These are phyloP conservation scores for Pseudopyrenochaeta lycopersici DNA, from an alignment of 2,329 filamentous ascomycete species.

Conservation along the genomic window DNA sequence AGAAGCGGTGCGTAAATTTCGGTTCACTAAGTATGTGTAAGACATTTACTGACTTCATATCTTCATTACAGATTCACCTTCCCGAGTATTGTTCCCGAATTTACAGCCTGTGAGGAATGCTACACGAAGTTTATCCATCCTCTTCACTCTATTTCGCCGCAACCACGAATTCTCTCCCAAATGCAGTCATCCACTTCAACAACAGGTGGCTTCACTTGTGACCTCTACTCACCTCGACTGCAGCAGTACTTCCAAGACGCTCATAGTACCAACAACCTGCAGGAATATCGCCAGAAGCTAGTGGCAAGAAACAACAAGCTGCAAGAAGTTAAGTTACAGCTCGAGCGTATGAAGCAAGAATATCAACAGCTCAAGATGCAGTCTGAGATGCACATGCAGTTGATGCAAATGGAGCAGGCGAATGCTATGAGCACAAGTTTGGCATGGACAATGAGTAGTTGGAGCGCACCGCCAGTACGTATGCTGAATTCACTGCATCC, in stretches of 20 bases:
- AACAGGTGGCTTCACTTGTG: slow-evolving; percentile 17
- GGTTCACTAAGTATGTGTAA: no score
- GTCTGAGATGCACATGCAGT: slow-evolving; percentile 11
- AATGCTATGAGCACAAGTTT: slow-evolving; percentile 3
- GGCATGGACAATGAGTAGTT: slow-evolving; percentile 2
- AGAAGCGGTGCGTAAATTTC: slow-evolving; percentile 7
- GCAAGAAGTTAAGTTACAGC: slow-evolving; percentile 16
- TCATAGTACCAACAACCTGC: slow-evolving; percentile 8
- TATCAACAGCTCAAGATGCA: slow-evolving; percentile 19
- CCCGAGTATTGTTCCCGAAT: slow-evolving; percentile 10
- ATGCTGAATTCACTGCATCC: neutral
- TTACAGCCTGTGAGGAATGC: slow-evolving; percentile 26
- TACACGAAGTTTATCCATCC: slow-evolving; percentile 21
- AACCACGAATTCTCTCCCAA: slow-evolving; percentile 6
- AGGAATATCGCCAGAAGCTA: slow-evolving; percentile 14
- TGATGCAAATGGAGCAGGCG: slow-evolving; percentile 16
- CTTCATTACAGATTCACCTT: no score
- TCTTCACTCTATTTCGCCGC: neutral
- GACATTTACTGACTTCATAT: no score
- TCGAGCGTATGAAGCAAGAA: slow-evolving; percentile 17
- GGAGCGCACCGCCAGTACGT: slow-evolving; percentile 14
- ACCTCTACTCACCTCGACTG: slow-evolving; percentile 23
- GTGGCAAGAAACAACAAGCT: slow-evolving; percentile 12
- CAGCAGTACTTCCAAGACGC: slow-evolving; percentile 22
- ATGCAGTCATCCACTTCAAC: neutral